A percentile compares a stretch with the other conserved stretches of the same genome.
Conservation (phyloP, 1,284 basidiomycete genomes). For the Cutaneotrichosporon cutaneum region DNA sequence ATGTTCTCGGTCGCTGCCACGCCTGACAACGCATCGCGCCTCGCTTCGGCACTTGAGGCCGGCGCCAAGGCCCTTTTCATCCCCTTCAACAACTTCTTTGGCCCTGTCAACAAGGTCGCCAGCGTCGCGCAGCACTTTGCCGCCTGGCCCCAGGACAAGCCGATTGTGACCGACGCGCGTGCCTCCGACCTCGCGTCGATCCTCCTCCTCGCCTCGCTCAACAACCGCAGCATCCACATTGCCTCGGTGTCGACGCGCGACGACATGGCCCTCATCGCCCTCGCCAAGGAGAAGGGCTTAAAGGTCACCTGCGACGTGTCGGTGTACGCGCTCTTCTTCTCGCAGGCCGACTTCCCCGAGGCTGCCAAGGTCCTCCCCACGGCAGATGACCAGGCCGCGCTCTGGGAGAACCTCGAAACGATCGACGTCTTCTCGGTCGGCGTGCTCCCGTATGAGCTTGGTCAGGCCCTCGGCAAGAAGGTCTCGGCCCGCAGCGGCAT, state of each 20-base stretch:
- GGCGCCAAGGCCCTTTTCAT: conserved; percentile 83
- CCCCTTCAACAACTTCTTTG: conserved; percentile 65
- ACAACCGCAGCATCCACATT: conserved; percentile 86
- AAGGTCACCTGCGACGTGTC: conserved; percentile 96
- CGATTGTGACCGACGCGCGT: conserved; percentile 89
- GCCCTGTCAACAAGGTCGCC: conserved; percentile 58
- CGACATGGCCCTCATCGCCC: conserved; percentile 84
- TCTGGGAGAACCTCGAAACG: conserved; percentile 82
- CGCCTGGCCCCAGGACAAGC: conserved; percentile 86
- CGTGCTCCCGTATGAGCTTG: conserved; percentile 74
- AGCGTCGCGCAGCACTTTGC: conserved; percentile 82
- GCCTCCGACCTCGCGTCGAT: conserved; percentile 91
- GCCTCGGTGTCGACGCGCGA: conserved; percentile 87
- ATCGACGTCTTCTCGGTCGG: conserved; percentile 95
- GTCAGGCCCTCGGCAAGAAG: conserved; percentile 65
- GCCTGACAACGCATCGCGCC: conserved; percentile 62
- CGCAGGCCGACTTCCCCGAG: conserved; percentile 68
- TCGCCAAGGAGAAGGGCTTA: conserved; percentile 91
- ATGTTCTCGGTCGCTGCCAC: conserved; percentile 76
- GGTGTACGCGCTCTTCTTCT: conserved; percentile 90
- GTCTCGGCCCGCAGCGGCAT: conserved; percentile 75
- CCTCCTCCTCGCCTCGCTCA: conserved; percentile 85
- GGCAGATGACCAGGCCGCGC: conserved; percentile 71
- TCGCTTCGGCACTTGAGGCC: conserved; percentile 71
- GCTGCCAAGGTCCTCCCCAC: conserved; percentile 69